Base-by-base conservation (phyloP, 179 eudicot genomes). In the Spergularia azorica region DNA sequence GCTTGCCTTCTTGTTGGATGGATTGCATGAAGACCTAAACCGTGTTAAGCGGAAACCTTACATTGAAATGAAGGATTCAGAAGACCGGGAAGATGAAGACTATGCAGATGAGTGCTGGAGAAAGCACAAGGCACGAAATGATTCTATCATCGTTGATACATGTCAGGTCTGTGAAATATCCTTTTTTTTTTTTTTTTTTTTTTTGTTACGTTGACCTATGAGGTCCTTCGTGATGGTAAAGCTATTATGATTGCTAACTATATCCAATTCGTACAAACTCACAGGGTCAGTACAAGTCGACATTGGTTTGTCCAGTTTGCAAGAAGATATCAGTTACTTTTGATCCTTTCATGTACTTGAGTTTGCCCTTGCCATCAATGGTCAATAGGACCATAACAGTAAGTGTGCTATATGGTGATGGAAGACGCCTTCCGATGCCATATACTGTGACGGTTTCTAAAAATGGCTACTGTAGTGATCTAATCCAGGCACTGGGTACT, bases 251-350 rank as follows among this genome's bases (percentile, higher is more conserved):
- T 69, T 52, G 67, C 68, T 83, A 21, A 84, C 66, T 55, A 18
- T 71, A 52, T 86, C 15, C 76, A 71, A 2, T 81, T 77, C 52
- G 68, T 54, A 52, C 32, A 26, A 68, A 72, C 83, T 67, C 61
- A 74, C 96, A 96, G 99, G 99, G 99, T 56, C 99, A 94, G 79
- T 96, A 96, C 83, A 96, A 94, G 87, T 94, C 99, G 63, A 96
- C 98, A 9, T 74, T 96, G 85, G 90, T 94, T 77, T 96, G 99
- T 83, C 98, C 99, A 38, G 88, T 70, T 79, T 96, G 99, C 85
- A 76, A 68, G 80, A 94, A 94, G 83, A 82, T 96, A 21, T 96
- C 99, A 46, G 87, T 96, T 76, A 91, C 96, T 43, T 96, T 92
- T 84, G 99, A 96, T 76, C 99, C 97, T 58, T 96, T 96, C 88